Conservation (phyloP, 2,329 filamentous ascomycete species). For the Ophiostoma sp. region DNA sequence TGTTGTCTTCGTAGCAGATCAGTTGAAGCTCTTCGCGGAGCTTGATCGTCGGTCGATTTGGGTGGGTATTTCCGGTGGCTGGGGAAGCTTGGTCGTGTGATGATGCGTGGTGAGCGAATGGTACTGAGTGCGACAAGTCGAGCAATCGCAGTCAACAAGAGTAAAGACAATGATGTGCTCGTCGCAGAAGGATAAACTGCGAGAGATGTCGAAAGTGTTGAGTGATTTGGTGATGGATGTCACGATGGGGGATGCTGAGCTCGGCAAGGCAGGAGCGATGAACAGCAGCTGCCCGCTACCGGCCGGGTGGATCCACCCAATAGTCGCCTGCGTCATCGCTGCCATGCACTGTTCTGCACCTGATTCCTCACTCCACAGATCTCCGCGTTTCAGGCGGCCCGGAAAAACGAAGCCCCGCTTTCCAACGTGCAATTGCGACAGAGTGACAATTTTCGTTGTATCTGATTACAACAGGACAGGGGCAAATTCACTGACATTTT, state of each 20-base stretch:
- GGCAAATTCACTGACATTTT: neutral
- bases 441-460: neutral
- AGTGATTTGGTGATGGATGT: neutral
- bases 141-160: neutral
- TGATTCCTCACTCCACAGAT: neutral
- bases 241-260: neutral
- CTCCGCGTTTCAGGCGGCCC: conserved; percentile 9
- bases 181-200: neutral
- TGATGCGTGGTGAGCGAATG: neutral
- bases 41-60: neutral
- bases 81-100: conserved; percentile 1
- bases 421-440: neutral
- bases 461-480: neutral
- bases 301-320: neutral
- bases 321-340: conserved; percentile 17
- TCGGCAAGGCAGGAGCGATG: conserved; percentile 4
- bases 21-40: conserved; percentile 6
- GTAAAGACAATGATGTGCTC: no score
- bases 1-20: neutral
- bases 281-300: neutral
- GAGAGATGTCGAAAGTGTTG: neutral
- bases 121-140: neutral
- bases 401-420: conserved; percentile 11
- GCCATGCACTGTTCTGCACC: neutral
- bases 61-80: conserved; percentile 23